Conservation (phyloP, 305 asterid genomes). For the Withania somnifera region DNA sequence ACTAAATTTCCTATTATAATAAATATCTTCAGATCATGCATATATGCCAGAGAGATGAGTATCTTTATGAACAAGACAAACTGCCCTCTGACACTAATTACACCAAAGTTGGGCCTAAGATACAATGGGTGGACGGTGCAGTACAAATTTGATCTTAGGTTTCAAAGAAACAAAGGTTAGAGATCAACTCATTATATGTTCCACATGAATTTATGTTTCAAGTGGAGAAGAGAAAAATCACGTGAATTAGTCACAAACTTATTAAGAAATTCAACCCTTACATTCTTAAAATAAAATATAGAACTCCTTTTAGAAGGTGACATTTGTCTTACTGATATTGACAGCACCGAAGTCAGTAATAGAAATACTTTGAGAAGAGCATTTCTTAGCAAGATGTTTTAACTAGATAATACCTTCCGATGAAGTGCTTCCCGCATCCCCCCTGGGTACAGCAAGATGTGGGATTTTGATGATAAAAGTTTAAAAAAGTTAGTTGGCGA, state of each 20-base stretch:
- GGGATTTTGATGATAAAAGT: slow-evolving; percentile 60
- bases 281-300: not conserved
- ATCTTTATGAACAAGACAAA: no score
- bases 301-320: not conserved
- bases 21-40: not conserved
- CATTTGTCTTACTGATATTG: not conserved
- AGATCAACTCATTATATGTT: not conserved
- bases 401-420: slow-evolving; percentile 39
- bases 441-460: slow-evolving; percentile 71
- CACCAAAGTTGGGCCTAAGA: no score
- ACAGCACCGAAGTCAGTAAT: not conserved
- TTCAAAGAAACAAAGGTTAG: no score
- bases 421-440: slow-evolving; percentile 92
- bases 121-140: no score
- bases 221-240: not conserved
- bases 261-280: not conserved
- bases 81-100: no score
- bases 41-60: no score
- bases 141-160: no score
- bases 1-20: not conserved
- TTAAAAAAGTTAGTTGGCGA: slow-evolving; percentile 59
- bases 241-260: not conserved
- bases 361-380: not conserved
- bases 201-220: not conserved
- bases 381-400: not conserved